Evolutionary conservation across 129 eudicot genomes (phyloP).

Genomic region (sunflower (Helianthus annuus)): DNA sequence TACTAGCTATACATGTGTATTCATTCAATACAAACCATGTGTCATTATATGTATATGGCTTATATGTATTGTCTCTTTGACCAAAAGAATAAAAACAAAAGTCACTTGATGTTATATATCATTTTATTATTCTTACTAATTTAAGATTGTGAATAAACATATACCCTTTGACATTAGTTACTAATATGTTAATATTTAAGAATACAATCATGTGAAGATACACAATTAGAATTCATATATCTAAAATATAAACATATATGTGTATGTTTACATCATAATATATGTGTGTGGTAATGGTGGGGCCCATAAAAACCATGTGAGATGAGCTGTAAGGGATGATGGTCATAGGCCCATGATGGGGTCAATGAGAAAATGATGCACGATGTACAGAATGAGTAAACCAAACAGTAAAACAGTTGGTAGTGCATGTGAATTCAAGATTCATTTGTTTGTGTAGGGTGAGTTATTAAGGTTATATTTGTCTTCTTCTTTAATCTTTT

Average conservation of each 20-base stretch:
- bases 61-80: too few species aligned
- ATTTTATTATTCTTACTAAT: too few species aligned
- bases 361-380: conserved; percentile 50
- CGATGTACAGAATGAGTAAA: conserved; percentile 49
- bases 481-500: conserved; percentile 1
- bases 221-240: conserved; percentile 15
- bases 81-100: too few species aligned
- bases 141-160: too few species aligned
- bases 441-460: conserved; percentile 33
- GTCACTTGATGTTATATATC: too few species aligned
- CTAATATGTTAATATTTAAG: neutral
- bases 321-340: conserved; percentile 51
- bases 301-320: conserved; percentile 56
- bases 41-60: too few species aligned
- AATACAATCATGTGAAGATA: neutral
- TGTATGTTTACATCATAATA: neutral
- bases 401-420: conserved; percentile 45
- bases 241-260: conserved; percentile 4
- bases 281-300: conserved; percentile 32
- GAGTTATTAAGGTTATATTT: conserved; percentile 22
- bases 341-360: conserved; percentile 49
- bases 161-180: neutral
- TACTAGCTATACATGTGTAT: too few species aligned
- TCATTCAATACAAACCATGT: too few species aligned
- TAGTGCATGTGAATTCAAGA: conserved; percentile 47